phyloP scores from a whole-genome alignment of 139 green algal species.

The Coelastrella sp. region DNA sequence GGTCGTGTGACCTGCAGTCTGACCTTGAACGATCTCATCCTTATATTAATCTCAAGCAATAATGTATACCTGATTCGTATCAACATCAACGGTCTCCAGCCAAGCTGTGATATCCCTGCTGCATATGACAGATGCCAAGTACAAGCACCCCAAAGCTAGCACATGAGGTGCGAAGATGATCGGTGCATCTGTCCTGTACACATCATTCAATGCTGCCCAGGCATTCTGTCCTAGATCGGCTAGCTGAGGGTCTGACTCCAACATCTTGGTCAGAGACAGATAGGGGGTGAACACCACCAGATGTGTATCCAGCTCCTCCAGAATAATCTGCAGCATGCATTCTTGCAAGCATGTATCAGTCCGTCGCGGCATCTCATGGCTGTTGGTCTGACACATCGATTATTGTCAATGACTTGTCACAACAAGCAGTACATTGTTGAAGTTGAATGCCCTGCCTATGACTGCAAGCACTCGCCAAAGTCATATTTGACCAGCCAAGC shows the following conservation, averaged over 20 bases:
- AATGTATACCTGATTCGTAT: slow-evolving; percentile 49
- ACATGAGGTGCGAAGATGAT: slow-evolving; percentile 78
- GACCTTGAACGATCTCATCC: too few species aligned
- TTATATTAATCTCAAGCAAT: too few species aligned
- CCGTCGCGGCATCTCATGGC: too few species aligned
- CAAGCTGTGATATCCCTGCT: slow-evolving; percentile 54
- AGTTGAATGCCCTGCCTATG: not conserved
- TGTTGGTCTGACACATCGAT: too few species aligned
- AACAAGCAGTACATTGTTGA: not conserved
- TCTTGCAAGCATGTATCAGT: too few species aligned
- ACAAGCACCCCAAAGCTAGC: slow-evolving; percentile 73
- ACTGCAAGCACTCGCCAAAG: too few species aligned
- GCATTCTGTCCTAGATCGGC: slow-evolving; percentile 53
- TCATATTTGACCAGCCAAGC: too few species aligned
- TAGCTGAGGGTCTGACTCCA: slow-evolving; percentile 50
- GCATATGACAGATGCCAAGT: slow-evolving; percentile 60
- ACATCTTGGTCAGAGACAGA: slow-evolving; percentile 54
- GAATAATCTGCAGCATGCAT: slow-evolving; percentile 56
- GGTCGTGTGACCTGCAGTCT: too few species aligned
- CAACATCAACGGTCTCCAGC: slow-evolving; percentile 51
- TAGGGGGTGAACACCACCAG: slow-evolving; percentile 81
- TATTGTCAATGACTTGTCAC: too few species aligned
- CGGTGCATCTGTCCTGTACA: slow-evolving; percentile 63
- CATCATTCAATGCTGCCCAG: slow-evolving; percentile 78
- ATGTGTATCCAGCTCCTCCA: slow-evolving; percentile 79